These are phyloP conservation scores for Solanum phureja DNA, from an alignment of 257 asterid genomes.

Conservation along the genomic window DNA sequence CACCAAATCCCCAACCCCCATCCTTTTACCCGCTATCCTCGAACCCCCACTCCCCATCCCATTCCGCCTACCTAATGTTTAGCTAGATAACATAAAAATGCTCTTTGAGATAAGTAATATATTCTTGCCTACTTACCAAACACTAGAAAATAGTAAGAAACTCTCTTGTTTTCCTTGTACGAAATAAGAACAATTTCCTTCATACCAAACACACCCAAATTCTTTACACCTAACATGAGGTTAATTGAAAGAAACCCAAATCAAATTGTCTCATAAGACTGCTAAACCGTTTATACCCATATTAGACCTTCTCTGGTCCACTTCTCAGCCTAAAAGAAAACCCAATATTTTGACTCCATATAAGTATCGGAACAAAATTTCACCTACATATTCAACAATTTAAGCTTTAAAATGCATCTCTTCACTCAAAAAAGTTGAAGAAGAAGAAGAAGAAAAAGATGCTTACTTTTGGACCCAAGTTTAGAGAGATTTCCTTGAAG, in stretches of 20 bases:
- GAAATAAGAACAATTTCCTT: no score
- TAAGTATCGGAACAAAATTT: background rate
- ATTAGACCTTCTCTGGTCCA: background rate
- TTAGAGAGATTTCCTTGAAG: slow-evolving; percentile 58
- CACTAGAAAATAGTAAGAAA: background rate
- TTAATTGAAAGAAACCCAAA: background rate
- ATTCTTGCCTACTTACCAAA: background rate
- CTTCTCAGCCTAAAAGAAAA: background rate
- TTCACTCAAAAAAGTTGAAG: background rate
- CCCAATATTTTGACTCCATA: background rate
- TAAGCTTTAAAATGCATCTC: background rate
- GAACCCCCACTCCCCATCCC: background rate
- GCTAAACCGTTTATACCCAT: background rate
- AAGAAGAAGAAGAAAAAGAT: background rate
- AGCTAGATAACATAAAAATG: background rate
- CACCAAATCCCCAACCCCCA: background rate
- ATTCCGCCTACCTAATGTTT: background rate
- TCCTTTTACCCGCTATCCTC: background rate
- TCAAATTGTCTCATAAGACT: background rate
- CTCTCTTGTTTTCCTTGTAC: background rate
- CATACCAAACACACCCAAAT: background rate
- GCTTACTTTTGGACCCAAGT: slow-evolving; percentile 55
- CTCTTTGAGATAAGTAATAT: background rate
- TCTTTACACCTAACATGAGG: background rate
- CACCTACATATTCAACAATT: background rate